Base-by-base conservation (phyloP, 176 grass and related monocot species). In the Saccharum spontaneum region DNA sequence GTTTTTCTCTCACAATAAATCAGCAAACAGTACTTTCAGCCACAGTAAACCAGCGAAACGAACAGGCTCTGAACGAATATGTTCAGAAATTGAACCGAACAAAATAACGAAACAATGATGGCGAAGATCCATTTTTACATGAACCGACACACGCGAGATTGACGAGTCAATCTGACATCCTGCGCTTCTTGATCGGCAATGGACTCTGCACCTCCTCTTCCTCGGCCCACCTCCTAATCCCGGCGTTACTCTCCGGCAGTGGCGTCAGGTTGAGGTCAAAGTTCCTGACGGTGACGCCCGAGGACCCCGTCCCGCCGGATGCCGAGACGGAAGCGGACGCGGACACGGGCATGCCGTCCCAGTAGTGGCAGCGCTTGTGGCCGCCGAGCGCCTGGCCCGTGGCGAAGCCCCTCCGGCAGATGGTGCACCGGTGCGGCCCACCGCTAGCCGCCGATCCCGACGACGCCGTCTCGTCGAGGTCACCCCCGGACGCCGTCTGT, bases 361-460 rank as follows among this genome's bases (percentile, higher is more conserved):
- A 92, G 81, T 97, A 94, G 78, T 97, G 94, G 77, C 88, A 92
- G 22, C 94, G 90, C 88, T 97, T 97, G 90, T 97, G 94, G 0
- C 94, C 94, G 10, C 94, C 94, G 38, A 97, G 94, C 23, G 92
- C 94, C 85, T 97, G 94, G 18, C 94, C 94, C 2, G 92, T 94
- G 4, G 86, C 80, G 38, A 97, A 97, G 17, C 90, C 85, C 52
- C 76, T 86, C 31, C 37, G 16, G 80, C 94, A 97, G 79, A 97
- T 83, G 33, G 76, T 90, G 83, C 94, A 97, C 41, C 75, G 88
- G 89, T 97, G 94, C 20, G 77, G 79, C 9, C 92, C 83, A 17
- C 80, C 68, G 16, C 3, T 67, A 33, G 73, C 67, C 5, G 11
- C 45, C 7, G 13, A 46, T 6, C 20, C 59, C 45, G 46, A 37